Evolutionary conservation across 1,284 basidiomycete genomes (phyloP).

Genomic region (Cryptococcus sp.): DNA sequence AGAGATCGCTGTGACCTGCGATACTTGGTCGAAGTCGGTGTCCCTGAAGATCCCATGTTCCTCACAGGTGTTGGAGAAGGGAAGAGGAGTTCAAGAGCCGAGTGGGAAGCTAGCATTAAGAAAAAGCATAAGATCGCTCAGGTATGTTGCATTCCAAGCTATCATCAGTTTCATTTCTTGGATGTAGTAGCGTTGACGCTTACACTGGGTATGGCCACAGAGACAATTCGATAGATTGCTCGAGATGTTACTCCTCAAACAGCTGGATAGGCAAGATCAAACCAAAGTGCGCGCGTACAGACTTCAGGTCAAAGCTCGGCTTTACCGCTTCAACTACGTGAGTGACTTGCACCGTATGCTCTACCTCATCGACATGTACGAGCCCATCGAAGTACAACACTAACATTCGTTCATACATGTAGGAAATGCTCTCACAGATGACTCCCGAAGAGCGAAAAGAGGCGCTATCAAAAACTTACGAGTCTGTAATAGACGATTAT

Average conservation of each 20-base stretch:
- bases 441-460: constrained; percentile 80
- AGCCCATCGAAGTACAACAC: neutral
- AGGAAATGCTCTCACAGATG: constrained; percentile 84
- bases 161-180: neutral
- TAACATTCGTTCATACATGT: constrained; percentile 5
- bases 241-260: constrained; percentile 84
- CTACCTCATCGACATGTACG: neutral
- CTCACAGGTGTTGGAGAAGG: constrained; percentile 34
- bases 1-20: constrained; percentile 88
- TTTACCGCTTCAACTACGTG: constrained; percentile 94
- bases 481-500: constrained; percentile 83
- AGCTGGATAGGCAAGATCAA: constrained; percentile 66
- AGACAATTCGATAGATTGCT: constrained; percentile 88
- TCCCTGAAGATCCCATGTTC: constrained; percentile 41
- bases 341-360: constrained; percentile 35
- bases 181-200: neutral
- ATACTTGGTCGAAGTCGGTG: constrained; percentile 59
- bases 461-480: constrained; percentile 92
- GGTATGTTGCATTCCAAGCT: constrained; percentile 55
- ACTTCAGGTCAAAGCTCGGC: constrained; percentile 80
- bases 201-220: constrained; percentile 52
- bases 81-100: constrained; percentile 27
- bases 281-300: constrained; percentile 67
- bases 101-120: constrained; percentile 79
- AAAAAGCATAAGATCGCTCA: constrained; percentile 84